Evolutionary conservation across 768 basidiomycete genomes (phyloP).

Genomic region (Xerocomus spinulosus): DNA sequence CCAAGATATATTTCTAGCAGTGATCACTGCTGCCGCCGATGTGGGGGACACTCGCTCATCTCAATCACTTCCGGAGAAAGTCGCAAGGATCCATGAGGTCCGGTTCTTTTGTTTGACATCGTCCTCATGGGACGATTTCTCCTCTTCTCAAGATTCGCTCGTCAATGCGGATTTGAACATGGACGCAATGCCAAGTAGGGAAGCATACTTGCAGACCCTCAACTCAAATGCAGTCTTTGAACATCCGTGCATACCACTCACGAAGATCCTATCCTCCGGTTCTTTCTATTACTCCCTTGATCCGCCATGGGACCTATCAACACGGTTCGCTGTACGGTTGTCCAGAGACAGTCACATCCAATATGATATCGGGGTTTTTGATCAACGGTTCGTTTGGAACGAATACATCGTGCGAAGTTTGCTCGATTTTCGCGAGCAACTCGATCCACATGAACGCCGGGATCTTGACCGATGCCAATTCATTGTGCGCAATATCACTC

Average conservation of each 20-base stretch:
- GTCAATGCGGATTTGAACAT: constrained; percentile 53
- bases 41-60: constrained; percentile 68
- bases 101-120: constrained; percentile 86
- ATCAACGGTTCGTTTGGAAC: constrained; percentile 94
- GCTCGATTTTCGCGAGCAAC: constrained; percentile 78
- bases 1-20: constrained; percentile 79
- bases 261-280: constrained; percentile 86
- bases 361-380: constrained; percentile 58
- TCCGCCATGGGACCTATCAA: constrained; percentile 86
- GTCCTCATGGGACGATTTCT: constrained; percentile 76
- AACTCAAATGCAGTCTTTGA: constrained; percentile 57
- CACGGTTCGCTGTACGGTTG: constrained; percentile 69
- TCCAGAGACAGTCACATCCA: constrained; percentile 41
- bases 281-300: constrained; percentile 90
- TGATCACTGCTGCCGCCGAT: constrained; percentile 72
- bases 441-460: constrained; percentile 62
- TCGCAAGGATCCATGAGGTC: constrained; percentile 83
- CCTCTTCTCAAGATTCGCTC: constrained; percentile 47
- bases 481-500: constrained; percentile 50
- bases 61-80: constrained; percentile 53
- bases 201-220: constrained; percentile 41
- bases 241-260: constrained; percentile 86
- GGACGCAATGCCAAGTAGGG: constrained; percentile 42
- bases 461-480: constrained; percentile 84
- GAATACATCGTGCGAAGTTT: constrained; percentile 83